phyloP scores from a whole-genome alignment of 1,284 basidiomycete species.

The Ganoderma sinense region DNA sequence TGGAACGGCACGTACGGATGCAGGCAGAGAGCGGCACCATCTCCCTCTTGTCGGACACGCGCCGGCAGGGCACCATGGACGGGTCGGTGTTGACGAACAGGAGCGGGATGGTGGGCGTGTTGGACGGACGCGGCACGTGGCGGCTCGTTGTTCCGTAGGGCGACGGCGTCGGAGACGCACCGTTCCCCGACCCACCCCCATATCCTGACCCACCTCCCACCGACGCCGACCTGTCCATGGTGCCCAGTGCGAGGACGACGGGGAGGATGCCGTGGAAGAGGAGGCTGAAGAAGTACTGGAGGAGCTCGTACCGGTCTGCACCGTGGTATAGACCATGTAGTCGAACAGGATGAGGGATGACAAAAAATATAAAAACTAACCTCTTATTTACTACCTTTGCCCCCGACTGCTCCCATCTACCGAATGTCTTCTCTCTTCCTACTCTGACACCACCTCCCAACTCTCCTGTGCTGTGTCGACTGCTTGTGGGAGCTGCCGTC shows the following conservation, averaged over 20 bases:
- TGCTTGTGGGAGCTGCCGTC: no score
- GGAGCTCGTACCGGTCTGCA: neutral
- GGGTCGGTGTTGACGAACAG: neutral
- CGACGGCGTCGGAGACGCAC: neutral
- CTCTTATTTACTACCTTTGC: no score
- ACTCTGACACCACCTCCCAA: no score
- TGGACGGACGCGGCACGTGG: neutral
- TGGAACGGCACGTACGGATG: neutral
- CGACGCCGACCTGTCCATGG: neutral
- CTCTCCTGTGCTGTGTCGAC: no score
- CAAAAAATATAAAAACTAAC: no score
- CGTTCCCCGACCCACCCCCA: neutral
- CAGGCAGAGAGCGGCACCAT: neutral
- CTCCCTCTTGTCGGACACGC: neutral
- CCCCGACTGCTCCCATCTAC: no score
- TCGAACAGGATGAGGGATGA: conserved; percentile 22
- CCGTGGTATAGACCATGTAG: conserved; percentile 21
- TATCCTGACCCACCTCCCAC: neutral
- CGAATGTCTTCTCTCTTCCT: no score
- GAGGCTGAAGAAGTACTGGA: neutral
- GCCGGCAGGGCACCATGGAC: neutral
- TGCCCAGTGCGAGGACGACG: neutral
- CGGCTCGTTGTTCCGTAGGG: neutral
- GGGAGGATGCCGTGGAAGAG: neutral
- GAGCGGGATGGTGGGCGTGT: neutral